phyloP scores from a whole-genome alignment of 441 rosid species.

The Bruguiera hainesii region DNA sequence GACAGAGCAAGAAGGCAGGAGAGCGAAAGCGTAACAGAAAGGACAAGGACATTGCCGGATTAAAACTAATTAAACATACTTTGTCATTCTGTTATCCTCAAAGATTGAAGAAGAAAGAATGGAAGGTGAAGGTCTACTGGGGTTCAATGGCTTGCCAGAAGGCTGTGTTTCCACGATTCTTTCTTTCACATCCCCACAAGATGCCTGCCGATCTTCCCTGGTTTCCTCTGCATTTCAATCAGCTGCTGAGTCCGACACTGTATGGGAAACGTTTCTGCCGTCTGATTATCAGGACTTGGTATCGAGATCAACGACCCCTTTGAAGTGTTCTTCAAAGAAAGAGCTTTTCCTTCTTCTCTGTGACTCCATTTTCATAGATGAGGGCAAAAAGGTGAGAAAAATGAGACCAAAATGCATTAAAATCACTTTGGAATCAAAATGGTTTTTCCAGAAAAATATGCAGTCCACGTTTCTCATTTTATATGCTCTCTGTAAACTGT shows the following conservation, averaged over 20 bases:
- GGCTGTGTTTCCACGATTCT: constrained; percentile 46
- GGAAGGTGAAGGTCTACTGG: background rate
- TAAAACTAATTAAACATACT: too few relatives aligned
- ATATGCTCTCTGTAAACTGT: background rate
- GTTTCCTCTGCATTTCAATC: constrained; percentile 46
- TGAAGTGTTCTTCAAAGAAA: constrained; percentile 50
- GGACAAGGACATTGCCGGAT: too few relatives aligned
- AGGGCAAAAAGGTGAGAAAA: constrained; percentile 44
- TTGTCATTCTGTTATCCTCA: too few relatives aligned
- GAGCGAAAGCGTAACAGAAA: too few relatives aligned
- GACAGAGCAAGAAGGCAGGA: too few relatives aligned
- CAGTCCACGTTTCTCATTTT: too few relatives aligned
- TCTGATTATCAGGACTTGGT: constrained; percentile 28
- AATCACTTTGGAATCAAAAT: too few relatives aligned
- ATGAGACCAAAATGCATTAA: too few relatives aligned
- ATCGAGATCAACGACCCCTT: constrained; percentile 25
- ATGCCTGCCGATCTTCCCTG: constrained; percentile 40
- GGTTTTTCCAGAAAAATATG: too few relatives aligned
- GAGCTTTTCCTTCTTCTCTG: constrained; percentile 49
- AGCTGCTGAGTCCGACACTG: constrained; percentile 52
- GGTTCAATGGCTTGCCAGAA: constrained; percentile 40
- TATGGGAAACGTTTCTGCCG: constrained; percentile 65
- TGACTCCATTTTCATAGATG: constrained; percentile 43
- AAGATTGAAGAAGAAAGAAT: background rate
- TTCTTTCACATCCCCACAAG: constrained; percentile 56